Percentiles rank a stretch among this genome's conserved stretches.
These are phyloP conservation scores for Parafenestella ontariensis DNA, from an alignment of 2,329 filamentous ascomycete genomes.

Conservation along the genomic window DNA sequence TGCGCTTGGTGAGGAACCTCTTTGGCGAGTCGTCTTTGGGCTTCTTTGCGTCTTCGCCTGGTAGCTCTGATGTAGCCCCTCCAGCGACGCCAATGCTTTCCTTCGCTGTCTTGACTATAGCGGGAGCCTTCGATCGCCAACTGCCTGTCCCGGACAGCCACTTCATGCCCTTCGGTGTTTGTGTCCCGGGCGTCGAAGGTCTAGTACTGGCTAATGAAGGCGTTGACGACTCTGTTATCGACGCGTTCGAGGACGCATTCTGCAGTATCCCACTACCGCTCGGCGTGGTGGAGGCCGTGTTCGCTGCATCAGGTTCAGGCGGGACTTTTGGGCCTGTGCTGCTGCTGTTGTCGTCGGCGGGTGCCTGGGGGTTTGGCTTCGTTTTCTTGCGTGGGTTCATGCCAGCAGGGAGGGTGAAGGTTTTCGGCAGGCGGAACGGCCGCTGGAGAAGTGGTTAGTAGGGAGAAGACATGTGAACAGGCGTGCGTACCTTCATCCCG, in stretches of 20 bases:
- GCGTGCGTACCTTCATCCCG: slow-evolving; percentile 27
- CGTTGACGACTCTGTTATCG: slow-evolving; percentile 19
- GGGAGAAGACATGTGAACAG: slow-evolving; percentile 13
- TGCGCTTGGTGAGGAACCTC: slow-evolving; percentile 52
- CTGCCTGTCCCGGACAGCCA: slow-evolving; percentile 55
- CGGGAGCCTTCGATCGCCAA: slow-evolving; percentile 56
- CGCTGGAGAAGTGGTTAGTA: slow-evolving; percentile 22
- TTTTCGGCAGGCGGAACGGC: slow-evolving; percentile 21
- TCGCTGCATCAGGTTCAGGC: slow-evolving; percentile 11
- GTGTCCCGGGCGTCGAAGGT: slow-evolving; percentile 17
- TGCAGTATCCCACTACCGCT: slow-evolving; percentile 22
- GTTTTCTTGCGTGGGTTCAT: slow-evolving; percentile 54
- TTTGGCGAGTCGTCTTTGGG: slow-evolving; percentile 38
- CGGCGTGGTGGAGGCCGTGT: slow-evolving; percentile 18
- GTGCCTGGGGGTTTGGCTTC: slow-evolving; percentile 47
- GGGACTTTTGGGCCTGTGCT: slow-evolving; percentile 13
- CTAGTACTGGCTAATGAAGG: slow-evolving; percentile 11
- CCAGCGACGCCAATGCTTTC: slow-evolving; percentile 56
- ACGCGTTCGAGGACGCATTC: slow-evolving; percentile 18
- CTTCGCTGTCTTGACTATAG: slow-evolving; percentile 55
- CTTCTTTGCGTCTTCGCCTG: slow-evolving; percentile 37
- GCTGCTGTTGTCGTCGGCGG: slow-evolving; percentile 19
- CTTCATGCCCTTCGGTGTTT: slow-evolving; percentile 40
- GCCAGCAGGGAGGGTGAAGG: slow-evolving; percentile 19
- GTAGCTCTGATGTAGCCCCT: slow-evolving; percentile 52